These are phyloP conservation scores for Trichoderma erinaceum DNA, from an alignment of 495 filamentous ascomycete genomes.

Conservation along the genomic window DNA sequence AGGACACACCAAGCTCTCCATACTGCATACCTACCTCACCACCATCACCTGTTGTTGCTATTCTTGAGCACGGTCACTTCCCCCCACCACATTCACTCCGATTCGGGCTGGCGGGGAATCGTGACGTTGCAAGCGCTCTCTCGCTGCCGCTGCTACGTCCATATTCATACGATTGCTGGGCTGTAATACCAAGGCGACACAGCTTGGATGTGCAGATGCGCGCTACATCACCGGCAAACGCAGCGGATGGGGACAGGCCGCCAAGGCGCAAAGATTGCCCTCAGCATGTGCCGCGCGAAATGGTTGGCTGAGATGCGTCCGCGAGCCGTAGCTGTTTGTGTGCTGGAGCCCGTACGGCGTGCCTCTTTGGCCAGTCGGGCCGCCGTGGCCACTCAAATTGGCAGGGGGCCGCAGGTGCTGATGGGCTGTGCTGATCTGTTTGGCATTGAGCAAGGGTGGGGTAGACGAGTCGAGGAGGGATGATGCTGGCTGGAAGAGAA, in stretches of 20 bases:
- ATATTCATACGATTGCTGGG: not conserved
- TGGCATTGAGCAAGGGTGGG: not conserved
- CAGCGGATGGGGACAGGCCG: not conserved
- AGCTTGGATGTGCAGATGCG: not conserved
- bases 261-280: not conserved
- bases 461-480: constrained; percentile 1
- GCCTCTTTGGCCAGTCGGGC: not conserved
- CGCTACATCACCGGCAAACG: not conserved
- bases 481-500: not conserved
- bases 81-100: not conserved
- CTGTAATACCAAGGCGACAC: not conserved
- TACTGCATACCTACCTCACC: not conserved
- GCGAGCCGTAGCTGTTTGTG: constrained; percentile 3
- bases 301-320: constrained; percentile 1
- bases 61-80: not conserved
- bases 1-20: not conserved
- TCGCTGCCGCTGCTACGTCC: not conserved
- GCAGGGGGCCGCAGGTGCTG: not conserved
- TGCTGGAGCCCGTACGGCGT: not conserved
- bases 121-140: constrained; percentile 10
- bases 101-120: not conserved
- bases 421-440: constrained; percentile 3
- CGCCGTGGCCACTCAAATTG: not conserved
- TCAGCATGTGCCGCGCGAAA: constrained; percentile 3
- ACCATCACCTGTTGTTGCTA: not conserved